Evolutionary conservation across 2,329 filamentous ascomycete species (phyloP), one percentile per base, ranked within the genome.

Genomic region (Nannizzia gypsea): DNA sequence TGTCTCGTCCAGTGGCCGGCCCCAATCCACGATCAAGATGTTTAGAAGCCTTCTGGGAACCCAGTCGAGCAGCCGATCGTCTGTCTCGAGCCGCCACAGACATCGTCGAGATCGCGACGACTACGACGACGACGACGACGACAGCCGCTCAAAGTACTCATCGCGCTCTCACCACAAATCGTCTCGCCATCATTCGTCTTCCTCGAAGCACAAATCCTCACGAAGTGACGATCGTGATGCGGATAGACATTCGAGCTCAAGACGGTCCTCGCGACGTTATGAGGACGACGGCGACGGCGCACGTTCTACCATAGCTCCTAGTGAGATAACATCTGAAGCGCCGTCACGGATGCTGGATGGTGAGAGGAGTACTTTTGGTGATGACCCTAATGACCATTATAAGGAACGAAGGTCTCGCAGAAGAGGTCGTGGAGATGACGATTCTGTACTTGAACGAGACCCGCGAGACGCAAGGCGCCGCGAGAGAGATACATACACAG

Each of bases 201-300:
- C 69, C 59, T 68, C 69, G 52, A 71, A 69, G 62, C 72, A 69
- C 65, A 75, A 72, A 66, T 71, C 73, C 60, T 67, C 74, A 70
- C 72, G 74, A 70, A 72, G 72, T 74, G 75, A 77, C 72, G 74
- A 76, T 71, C 74, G 74, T 72, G 74, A 73, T 60, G 71, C 72
- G 59, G 73, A 70, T 60, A 65, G 73, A 64, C 71, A 68, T 58
- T 71, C 73, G 63, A 61, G 50, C 26, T 54, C 50, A 6, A 71
- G 63, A 64, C 67, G 20, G 60, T 65, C 59, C 69, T 70, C 59
- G 58, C 67, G 48, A 64, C 67, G 8, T 65, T 68, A 40, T 24
- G 31, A 57, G 4, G 36, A 40, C 22, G 28, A 34, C 2, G 36
- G 24, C n/a, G 55, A 28, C 42, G 55, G 22, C 55, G 36, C 34